phyloP scores from a whole-genome alignment of 768 basidiomycete species.

The Pleurotus sapidus region DNA sequence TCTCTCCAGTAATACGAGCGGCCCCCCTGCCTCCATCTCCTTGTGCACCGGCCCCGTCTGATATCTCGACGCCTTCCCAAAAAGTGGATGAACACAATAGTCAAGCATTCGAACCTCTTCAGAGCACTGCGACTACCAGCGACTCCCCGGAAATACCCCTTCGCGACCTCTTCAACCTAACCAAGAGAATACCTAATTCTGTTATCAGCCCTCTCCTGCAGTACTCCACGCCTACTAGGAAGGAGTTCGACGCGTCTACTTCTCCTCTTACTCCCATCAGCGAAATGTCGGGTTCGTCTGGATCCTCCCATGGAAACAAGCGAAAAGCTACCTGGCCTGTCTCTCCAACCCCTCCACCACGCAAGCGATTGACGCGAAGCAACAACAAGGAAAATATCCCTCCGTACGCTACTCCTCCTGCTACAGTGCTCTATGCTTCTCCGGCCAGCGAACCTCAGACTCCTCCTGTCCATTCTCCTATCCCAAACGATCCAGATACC shows the following conservation, averaged over 20 bases:
- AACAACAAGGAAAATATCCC: background rate
- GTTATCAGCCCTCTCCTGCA: background rate
- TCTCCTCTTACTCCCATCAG: background rate
- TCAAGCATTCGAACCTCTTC: background rate
- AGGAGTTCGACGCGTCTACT: too few species aligned
- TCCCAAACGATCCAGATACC: background rate
- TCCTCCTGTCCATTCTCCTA: background rate
- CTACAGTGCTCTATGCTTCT: background rate
- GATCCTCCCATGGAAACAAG: too few species aligned
- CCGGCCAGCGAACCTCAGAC: background rate
- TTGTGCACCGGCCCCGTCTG: background rate
- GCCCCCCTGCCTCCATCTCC: background rate
- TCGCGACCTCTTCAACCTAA: background rate
- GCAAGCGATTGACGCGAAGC: background rate
- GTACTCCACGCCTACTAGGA: too few species aligned
- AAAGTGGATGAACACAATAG: background rate
- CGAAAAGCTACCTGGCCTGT: background rate
- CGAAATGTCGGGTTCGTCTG: too few species aligned
- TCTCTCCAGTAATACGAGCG: conserved; percentile 2
- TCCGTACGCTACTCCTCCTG: background rate
- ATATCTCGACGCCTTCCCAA: background rate
- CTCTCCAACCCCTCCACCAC: background rate
- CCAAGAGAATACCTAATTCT: background rate
- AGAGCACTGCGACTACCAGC: background rate
- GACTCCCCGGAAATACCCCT: background rate